phyloP scores from a whole-genome alignment of 768 basidiomycete genomes.

The Leccinum olivaceopallidum region DNA sequence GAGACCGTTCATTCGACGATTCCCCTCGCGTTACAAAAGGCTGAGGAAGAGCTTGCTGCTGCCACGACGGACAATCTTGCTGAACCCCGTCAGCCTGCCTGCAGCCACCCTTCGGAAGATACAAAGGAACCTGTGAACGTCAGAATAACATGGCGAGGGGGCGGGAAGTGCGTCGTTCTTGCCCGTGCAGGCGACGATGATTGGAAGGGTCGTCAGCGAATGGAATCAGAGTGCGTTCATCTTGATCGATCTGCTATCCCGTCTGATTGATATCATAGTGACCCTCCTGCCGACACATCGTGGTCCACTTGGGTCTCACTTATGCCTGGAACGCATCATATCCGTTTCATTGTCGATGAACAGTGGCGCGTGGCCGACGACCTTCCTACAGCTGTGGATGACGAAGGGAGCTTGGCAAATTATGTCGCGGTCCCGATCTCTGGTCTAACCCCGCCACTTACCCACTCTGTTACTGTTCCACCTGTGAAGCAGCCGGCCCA shows the following conservation, averaged over 20 bases:
- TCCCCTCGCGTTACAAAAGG: constrained; percentile 50
- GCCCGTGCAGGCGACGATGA: constrained; percentile 74
- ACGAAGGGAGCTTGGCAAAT: constrained; percentile 92
- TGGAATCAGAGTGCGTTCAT: constrained; percentile 61
- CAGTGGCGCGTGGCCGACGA: constrained; percentile 78
- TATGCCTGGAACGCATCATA: constrained; percentile 87
- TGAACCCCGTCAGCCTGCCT: constrained; percentile 23
- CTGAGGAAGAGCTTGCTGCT: constrained; percentile 29
- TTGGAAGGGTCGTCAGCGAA: constrained; percentile 68
- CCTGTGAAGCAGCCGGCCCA: constrained; percentile 28
- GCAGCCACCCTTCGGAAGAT: constrained; percentile 28
- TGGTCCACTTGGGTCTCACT: constrained; percentile 50
- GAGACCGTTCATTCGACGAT: constrained; percentile 67
- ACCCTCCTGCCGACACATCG: constrained; percentile 35
- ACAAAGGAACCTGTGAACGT: constrained; percentile 38
- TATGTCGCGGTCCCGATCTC: constrained; percentile 64
- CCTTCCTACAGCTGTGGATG: constrained; percentile 87
- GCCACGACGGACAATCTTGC: constrained; percentile 9
- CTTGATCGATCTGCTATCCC: constrained; percentile 6
- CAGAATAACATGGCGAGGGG: constrained; percentile 66
- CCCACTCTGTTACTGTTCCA: constrained; percentile 37
- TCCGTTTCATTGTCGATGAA: constrained; percentile 94
- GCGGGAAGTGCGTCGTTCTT: constrained; percentile 62
- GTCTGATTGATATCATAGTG: constrained; percentile 25
- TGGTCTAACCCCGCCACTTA: constrained; percentile 33